Base-by-base conservation (phyloP, 2,329 filamentous ascomycete genomes). In the Fusarium compactum region DNA sequence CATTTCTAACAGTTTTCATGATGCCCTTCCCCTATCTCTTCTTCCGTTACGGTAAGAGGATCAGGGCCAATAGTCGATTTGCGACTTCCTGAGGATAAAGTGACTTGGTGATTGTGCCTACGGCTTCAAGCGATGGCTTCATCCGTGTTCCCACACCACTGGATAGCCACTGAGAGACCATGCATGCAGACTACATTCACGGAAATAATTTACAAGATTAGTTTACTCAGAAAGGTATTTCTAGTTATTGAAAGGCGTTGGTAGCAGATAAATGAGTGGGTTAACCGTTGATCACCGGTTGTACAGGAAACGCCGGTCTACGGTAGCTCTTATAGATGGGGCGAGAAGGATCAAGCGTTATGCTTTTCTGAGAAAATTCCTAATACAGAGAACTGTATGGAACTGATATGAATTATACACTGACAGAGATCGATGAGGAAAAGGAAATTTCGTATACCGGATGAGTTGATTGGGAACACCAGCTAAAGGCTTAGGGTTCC, bases 11-110 rank as follows among this genome's bases (percentile, higher is more conserved):
- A 2, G 74, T 91, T 5, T 84, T 80, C 51, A 89, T 91, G 86
- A 80, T 89, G 78, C 89, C 89, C 1, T 90, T 91, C 65, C 89
- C 89, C 6, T 89, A 86, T 72, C 75, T 90, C 10, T 90, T 90
- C 65, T 91, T 89, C 80, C 82, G 81, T 45, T 88, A 86, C 66
- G 88, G 89, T 46, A 90, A 89, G 78, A 79, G 73, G 61, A 84
- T 91, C 64, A 83, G 88, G 57, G 80, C 80, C 22, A 84, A 80
- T 58, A 90, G 88, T 72, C 82, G 84, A 50, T 90, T 84, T 77
- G 87, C 87, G 27, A 80, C 73, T 53, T 71, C 69, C 20, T 80
- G 67, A 67, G 10, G 8, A 32, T 10, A 20, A 9, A 18, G 18
- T 32, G 25, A 48, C 25, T 20, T 29, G 12, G 22, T 16, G 29